Percentiles rank a stretch among this genome's conserved stretches.
phyloP scores from a whole-genome alignment of 169 alveolate species.

The Eimeria mitis region DNA sequence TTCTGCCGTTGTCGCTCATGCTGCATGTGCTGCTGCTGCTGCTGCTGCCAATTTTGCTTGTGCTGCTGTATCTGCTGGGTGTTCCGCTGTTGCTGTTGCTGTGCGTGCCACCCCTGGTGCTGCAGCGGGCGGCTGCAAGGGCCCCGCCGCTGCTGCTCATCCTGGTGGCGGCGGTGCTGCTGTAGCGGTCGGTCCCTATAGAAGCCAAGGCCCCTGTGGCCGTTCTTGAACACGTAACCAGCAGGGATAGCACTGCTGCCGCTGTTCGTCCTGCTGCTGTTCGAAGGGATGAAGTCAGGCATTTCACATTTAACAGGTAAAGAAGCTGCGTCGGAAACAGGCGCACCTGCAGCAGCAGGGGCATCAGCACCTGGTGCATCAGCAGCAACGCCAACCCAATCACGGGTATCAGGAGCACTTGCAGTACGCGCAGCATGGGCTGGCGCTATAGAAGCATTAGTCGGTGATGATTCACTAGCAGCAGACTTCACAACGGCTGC shows the following conservation, averaged over 20 bases:
- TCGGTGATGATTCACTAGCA: background rate
- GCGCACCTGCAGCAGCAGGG: background rate
- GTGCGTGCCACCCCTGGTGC: background rate
- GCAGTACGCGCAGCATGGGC: conserved; percentile 5
- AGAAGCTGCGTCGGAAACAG: background rate
- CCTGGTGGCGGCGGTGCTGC: conserved; percentile 3
- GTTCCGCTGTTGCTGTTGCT: background rate
- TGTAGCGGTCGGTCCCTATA: conserved; percentile 33
- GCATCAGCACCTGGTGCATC: background rate
- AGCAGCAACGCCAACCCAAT: background rate
- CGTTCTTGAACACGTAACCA: conserved; percentile 3
- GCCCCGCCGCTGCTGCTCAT: background rate
- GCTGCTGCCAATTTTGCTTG: background rate
- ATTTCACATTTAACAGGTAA: background rate
- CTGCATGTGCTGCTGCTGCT: background rate
- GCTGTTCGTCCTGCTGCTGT: background rate
- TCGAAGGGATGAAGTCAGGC: conserved; percentile 38
- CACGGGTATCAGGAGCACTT: background rate
- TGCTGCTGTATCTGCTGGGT: background rate
- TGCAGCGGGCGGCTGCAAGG: background rate
- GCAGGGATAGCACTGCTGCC: conserved; percentile 27
- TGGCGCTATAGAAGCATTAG: background rate
- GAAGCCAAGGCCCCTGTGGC: conserved; percentile 13
- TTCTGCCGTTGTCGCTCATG: background rate
- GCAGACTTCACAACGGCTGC: background rate